These are phyloP conservation scores for Sclerotinia sclerotiorum DNA, from an alignment of 2,329 filamentous ascomycete species.

Conservation along the genomic window DNA sequence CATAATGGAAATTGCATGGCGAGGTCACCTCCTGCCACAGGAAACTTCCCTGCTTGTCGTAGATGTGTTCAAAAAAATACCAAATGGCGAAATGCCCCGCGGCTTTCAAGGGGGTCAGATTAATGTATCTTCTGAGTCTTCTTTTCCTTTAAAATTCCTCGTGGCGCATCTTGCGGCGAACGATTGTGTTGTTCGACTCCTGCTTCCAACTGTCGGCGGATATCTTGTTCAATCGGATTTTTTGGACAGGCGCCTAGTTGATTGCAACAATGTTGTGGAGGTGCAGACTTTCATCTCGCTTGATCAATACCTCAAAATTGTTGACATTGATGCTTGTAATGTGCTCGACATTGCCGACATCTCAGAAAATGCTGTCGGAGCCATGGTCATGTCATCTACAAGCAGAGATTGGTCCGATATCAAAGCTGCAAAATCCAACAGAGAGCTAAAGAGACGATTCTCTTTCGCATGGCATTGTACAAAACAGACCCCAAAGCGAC, in stretches of 20 bases:
- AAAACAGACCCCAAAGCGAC: background rate
- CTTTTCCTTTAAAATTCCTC: background rate
- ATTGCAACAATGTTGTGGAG: background rate
- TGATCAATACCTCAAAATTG: background rate
- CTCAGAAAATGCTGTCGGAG: background rate
- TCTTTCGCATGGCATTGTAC: background rate
- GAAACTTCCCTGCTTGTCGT: constrained; percentile 4
- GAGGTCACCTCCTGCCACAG: background rate
- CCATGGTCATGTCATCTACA: background rate
- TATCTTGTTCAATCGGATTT: constrained; percentile 6
- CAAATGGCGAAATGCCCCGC: background rate
- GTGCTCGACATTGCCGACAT: background rate
- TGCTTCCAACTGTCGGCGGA: background rate
- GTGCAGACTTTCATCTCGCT: background rate
- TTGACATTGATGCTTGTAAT: background rate
- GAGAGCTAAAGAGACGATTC: background rate
- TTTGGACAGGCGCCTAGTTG: background rate
- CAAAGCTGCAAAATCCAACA: background rate
- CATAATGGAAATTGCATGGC: background rate
- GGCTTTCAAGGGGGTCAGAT: background rate
- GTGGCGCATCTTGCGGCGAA: background rate
- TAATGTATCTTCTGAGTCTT: background rate
- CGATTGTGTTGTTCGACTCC: background rate
- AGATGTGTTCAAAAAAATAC: background rate
- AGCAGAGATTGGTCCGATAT: background rate